Conservation (phyloP, 495 filamentous ascomycete species). For the Penicillium fimorum region DNA sequence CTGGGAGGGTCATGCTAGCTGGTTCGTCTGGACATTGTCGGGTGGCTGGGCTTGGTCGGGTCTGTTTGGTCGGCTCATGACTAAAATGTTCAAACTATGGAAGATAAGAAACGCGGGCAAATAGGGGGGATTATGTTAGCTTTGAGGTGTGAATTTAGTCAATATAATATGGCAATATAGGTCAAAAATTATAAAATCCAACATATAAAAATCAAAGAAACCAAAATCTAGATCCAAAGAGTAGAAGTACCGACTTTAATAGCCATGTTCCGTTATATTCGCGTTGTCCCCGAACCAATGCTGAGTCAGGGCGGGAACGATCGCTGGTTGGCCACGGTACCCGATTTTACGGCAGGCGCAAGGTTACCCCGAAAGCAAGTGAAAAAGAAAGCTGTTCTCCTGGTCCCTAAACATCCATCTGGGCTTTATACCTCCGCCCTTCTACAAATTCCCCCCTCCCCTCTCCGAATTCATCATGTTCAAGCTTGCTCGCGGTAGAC, state of each 20-base stretch:
- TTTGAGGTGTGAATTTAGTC: not conserved
- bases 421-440: conserved; percentile 16
- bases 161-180: not conserved
- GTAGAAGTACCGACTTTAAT: conserved; percentile 2
- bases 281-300: conserved; percentile 23
- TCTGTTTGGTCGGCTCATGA: conserved; percentile 40
- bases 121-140: conserved; percentile 1
- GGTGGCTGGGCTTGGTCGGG: conserved; percentile 45
- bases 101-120: conserved; percentile 28
- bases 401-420: conserved; percentile 3
- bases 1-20: conserved; percentile 55
- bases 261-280: conserved; percentile 29
- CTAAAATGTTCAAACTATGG: conserved; percentile 48
- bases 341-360: conserved; percentile 32
- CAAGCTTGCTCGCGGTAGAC: conserved; percentile 67
- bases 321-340: conserved; percentile 30
- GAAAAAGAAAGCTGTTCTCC: conserved; percentile 48
- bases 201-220: not conserved
- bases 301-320: conserved; percentile 27
- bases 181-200: not conserved
- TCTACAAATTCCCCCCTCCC: conserved; percentile 28
- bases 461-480: conserved; percentile 56
- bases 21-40: conserved; percentile 45
- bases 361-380: conserved; percentile 32
- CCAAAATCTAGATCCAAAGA: not conserved